phyloP scores from a whole-genome alignment of 768 basidiomycete genomes.

The Coprinopsis strossmayeri region DNA sequence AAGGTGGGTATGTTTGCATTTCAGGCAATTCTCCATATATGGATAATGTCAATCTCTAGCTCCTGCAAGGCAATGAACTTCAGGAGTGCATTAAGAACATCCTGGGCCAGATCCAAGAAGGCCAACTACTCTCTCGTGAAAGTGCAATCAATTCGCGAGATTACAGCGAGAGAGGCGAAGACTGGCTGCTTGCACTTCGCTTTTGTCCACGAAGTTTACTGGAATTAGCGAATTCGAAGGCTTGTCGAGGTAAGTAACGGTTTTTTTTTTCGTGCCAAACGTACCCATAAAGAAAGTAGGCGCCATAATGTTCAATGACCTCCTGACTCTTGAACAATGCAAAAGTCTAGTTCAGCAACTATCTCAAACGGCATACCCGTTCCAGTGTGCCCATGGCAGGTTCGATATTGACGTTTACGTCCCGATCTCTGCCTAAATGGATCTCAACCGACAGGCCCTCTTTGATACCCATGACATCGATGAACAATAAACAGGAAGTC shows the following conservation, averaged over 20 bases:
- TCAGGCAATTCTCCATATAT: constrained; percentile 13
- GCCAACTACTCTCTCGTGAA: constrained; percentile 26
- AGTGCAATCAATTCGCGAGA: constrained; percentile 13
- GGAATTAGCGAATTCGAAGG: constrained; percentile 89
- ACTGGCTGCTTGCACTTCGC: constrained; percentile 69
- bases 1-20: constrained; percentile 48
- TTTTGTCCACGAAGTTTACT: constrained; percentile 80
- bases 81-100: constrained; percentile 70
- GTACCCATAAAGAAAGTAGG: constrained; percentile 39
- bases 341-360: constrained; percentile 60
- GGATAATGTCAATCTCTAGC: constrained; percentile 26
- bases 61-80: constrained; percentile 65
- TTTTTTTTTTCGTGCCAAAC: constrained; percentile 4
- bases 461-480: constrained; percentile 28
- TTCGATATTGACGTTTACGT: constrained; percentile 21
- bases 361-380: constrained; percentile 72
- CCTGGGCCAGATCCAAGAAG: constrained; percentile 51
- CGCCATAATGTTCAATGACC: constrained; percentile 96
- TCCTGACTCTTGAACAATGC: constrained; percentile 63
- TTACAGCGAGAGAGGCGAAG: constrained; percentile 22
- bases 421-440: background rate
- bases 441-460: constrained; percentile 26
- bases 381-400: constrained; percentile 97
- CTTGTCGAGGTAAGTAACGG: constrained; percentile 72
- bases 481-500: constrained; percentile 3